Conservation (phyloP, 768 basidiomycete species). For the Rhodotorula taiwanensis region DNA sequence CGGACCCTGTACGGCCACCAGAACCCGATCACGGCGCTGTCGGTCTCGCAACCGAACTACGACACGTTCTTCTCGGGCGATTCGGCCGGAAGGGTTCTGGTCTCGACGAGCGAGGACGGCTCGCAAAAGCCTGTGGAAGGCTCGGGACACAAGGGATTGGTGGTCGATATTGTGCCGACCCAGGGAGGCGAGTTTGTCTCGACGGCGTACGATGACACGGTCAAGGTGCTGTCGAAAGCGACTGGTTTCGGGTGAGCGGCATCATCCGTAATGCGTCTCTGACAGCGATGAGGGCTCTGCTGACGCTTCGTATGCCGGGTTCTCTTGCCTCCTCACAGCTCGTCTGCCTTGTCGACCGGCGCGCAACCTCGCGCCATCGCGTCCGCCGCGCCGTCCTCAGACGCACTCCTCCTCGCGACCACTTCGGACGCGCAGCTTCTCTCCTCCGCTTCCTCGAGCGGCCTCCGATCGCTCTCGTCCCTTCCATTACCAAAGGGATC, state of each 20-base stretch:
- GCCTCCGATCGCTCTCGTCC: neutral
- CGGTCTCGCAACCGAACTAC: neutral
- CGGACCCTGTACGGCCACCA: constrained; percentile 29
- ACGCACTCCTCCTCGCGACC: constrained; percentile 49
- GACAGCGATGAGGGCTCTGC: no score
- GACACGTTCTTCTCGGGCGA: constrained; percentile 29
- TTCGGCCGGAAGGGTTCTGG: constrained; percentile 14
- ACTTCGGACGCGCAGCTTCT: constrained; percentile 4
- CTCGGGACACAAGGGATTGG: constrained; percentile 6
- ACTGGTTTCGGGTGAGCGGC: neutral
- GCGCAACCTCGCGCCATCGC: constrained; percentile 16
- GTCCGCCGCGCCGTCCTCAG: constrained; percentile 2
- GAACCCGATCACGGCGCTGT: constrained; percentile 30
- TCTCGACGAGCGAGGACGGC: neutral
- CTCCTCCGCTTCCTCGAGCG: constrained; percentile 3
- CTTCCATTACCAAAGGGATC: neutral
- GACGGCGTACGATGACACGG: constrained; percentile 25
- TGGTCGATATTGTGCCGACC: constrained; percentile 20
- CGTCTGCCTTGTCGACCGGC: constrained; percentile 11
- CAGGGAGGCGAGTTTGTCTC: constrained; percentile 4
- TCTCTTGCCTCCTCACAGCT: neutral
- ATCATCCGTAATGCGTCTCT: neutral
- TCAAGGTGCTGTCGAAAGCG: constrained; percentile 14
- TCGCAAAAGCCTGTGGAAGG: constrained; percentile 4
- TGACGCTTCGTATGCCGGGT: no score